These are phyloP conservation scores for Suillus plorans DNA, from an alignment of 768 basidiomycete species.

Conservation along the genomic window DNA sequence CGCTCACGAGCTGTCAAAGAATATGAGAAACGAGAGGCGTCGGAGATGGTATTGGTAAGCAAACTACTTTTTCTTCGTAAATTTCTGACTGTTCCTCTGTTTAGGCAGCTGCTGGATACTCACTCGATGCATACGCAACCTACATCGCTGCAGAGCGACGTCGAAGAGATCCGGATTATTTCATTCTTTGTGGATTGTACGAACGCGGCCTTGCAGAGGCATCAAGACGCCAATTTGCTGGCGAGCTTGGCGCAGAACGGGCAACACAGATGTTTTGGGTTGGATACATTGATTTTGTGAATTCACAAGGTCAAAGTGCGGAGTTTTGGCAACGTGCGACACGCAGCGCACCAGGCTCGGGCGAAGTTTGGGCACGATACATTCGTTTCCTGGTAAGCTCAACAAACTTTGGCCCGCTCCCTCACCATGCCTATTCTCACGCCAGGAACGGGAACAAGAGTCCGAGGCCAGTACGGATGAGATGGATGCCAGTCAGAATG, in stretches of 20 bases:
- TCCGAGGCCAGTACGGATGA: neutral
- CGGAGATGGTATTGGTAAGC: constrained; percentile 62
- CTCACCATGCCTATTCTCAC: neutral
- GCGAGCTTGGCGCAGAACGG: constrained; percentile 57
- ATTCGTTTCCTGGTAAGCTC: constrained; percentile 64
- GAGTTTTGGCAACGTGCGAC: constrained; percentile 46
- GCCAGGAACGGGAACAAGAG: constrained; percentile 22
- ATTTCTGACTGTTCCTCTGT: constrained; percentile 19
- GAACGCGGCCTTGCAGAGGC: constrained; percentile 79
- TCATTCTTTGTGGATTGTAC: constrained; percentile 57
- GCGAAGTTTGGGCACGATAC: constrained; percentile 78
- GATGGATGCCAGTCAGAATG: neutral
- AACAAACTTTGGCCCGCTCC: neutral
- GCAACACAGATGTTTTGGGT: constrained; percentile 68
- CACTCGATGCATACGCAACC: constrained; percentile 60
- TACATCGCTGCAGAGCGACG: constrained; percentile 66
- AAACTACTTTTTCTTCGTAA: neutral
- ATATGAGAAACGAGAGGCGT: constrained; percentile 61
- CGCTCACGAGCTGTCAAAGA: constrained; percentile 59
- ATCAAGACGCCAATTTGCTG: constrained; percentile 54
- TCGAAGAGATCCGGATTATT: constrained; percentile 56
- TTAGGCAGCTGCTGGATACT: constrained; percentile 21
- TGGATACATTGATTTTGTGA: constrained; percentile 70
- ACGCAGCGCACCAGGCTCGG: constrained; percentile 73
- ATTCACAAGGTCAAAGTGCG: constrained; percentile 19